Evolutionary conservation across 495 filamentous ascomycete genomes (phyloP), one percentile per base, ranked within the genome.

Genomic region (Pseudevernia furfuracea): DNA sequence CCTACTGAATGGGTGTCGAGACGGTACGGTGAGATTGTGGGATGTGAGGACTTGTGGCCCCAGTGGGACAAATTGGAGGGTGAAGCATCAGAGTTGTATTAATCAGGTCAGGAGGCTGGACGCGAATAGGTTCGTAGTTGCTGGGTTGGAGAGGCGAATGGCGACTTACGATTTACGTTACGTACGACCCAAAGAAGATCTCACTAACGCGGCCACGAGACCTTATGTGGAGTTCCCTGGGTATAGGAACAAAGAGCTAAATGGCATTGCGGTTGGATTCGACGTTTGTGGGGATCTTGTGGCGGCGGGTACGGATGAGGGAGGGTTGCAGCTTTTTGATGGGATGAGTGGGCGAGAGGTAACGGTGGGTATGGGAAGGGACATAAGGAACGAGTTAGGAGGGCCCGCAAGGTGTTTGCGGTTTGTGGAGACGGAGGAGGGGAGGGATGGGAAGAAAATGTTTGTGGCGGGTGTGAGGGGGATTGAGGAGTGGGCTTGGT

Each of bases 401-500:
- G 44, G 23, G 43, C 48, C n/a, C 1, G 52, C 53, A 34, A 68
- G 39, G 32, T 64, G 58, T 43, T 30, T 68, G 28, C 57, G 39
- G n/a, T 64, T 68, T 43, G 38, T 64, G 58, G 61, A 57, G 10
- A 41, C 25, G 25, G 59, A 56, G 37, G 44, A 55, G 1, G 12
- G 17, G 23, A 56, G 43, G 34, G 56, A 62, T 12, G 52, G 46
- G 49, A 44, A 39, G 30, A 59, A 56, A 30, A 21, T 68, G 7
- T 49, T 68, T 30, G 44, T 63, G 14, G 44, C 46, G 37, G 53
- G 36, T 11, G 56, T 9, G 55, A 55, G 28, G 12, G 44, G 23
- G 21, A 60, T 68, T 30, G 37, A 68, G 48, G 37, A 34, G 41
- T 68, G 66, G 66, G 25, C 34, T 39, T 68, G 66, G 63, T 53